These are phyloP conservation scores for Isoetes taiwanensis DNA, from an alignment of 75 land plant genomes.

Conservation along the genomic window DNA sequence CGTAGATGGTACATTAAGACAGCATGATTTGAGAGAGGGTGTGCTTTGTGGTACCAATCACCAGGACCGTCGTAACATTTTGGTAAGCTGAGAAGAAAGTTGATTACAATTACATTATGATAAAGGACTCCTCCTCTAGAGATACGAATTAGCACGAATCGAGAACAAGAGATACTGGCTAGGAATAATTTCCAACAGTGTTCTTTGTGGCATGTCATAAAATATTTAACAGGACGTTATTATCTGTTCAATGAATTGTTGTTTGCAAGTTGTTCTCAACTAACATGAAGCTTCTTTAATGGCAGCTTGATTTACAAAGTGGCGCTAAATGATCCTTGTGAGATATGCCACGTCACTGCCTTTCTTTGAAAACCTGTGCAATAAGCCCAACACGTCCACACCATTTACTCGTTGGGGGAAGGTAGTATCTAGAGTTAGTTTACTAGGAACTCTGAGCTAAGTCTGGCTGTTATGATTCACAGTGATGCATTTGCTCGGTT, in stretches of 20 bases:
- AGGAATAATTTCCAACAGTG: neutral
- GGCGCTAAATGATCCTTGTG: conserved; percentile 72
- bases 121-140: too few relatives aligned
- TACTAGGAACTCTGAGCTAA: too few relatives aligned
- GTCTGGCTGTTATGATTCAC: too few relatives aligned
- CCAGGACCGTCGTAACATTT: conserved; percentile 88
- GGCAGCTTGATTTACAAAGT: conserved; percentile 80
- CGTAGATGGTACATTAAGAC: conserved; percentile 98
- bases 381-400: conserved; percentile 88
- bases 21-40: conserved; percentile 89
- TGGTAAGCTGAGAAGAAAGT: too few relatives aligned
- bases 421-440: too few relatives aligned
- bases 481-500: conserved; percentile 99
- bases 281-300: conserved; percentile 9
- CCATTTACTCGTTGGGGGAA: conserved; percentile 90
- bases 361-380: conserved; percentile 82
- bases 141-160: too few relatives aligned
- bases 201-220: neutral
- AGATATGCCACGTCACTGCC: conserved; percentile 62
- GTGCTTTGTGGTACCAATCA: conserved; percentile 58
- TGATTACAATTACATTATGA: too few relatives aligned
- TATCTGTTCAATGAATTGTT: neutral
- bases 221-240: neutral
- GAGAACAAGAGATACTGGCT: neutral
- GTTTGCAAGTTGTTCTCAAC: too few relatives aligned